Evolutionary conservation across 2,329 filamentous ascomycete species (phyloP), one percentile per base, ranked within the genome.

Genomic region (Beauveria medogensis): DNA sequence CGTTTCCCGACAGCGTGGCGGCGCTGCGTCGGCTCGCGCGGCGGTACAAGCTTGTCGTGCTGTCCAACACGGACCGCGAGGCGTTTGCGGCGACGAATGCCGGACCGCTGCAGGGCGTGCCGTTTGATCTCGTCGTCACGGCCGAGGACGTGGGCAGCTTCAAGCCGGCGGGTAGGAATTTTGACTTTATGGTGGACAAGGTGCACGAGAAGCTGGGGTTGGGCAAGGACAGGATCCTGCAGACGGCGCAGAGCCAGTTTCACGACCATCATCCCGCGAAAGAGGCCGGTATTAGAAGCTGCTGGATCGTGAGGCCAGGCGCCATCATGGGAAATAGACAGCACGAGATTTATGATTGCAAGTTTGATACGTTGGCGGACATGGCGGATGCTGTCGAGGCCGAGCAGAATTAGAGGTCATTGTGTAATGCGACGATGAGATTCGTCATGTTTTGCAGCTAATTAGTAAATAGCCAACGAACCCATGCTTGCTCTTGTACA

Each of bases 81-180:
- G 82, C 80, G 0, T 86, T 87, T 65, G 66, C 71, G 0, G 57
- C 59, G 16, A 78, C 73, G 2, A 75, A 78, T 16, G 68, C 73
- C 1, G 77, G 80, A 0, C 78, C 80, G 0, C 70, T 87, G 1
- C 66, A 77, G 43, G 77, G 77, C 1, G 74, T 81, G 26, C 65
- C 75, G 1, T 80, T 90, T 67, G 85, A 88, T 66, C 77, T 81
- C 3, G 74, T 89, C 43, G 80, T 87, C 68, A 90, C 87, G 0
- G 89, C 88, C 0, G 78, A 91, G 69, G 85, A 90, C 46, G 82
- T 91, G 30, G 87, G 88, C 0, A 81, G 78, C 16, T 91, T 91
- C 69, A 92, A 91, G 73, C 89, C 89, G 0, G 78, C 85, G 65
- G 67, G 75, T 34, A 73, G 75, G 56, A 90, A 91, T 64, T 91